A percentile compares a stretch with the other conserved stretches of the same genome.
These are phyloP conservation scores for Kuraishia molischiana DNA, from an alignment of 805 yeast species.

Conservation along the genomic window DNA sequence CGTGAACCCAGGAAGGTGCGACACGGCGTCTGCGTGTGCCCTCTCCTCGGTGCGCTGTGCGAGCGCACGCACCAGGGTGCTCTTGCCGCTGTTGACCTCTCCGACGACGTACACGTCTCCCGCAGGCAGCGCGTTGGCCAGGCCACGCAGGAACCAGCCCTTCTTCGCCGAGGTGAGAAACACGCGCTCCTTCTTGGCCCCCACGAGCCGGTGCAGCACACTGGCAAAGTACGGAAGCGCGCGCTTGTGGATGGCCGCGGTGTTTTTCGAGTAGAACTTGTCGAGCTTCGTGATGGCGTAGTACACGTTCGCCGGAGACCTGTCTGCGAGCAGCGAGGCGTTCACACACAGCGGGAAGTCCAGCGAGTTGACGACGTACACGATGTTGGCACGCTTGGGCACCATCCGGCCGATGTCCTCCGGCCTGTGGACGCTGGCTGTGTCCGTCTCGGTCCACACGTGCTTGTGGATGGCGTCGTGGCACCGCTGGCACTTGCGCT, in stretches of 20 bases:
- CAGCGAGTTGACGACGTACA: conserved; percentile 53
- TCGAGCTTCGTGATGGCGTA: conserved; percentile 32
- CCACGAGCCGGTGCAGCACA: conserved; percentile 17
- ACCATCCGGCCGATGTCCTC: conserved; percentile 14
- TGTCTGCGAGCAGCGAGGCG: conserved; percentile 21
- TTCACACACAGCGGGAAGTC: conserved; percentile 65
- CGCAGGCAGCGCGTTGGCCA: conserved; percentile 27
- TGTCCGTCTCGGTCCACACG: conserved; percentile 22
- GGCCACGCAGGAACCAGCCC: conserved; percentile 38
- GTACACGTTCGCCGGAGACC: conserved; percentile 24
- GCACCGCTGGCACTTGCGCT: conserved; percentile 44
- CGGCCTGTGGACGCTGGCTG: conserved; percentile 19
- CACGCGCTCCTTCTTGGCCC: conserved; percentile 24
- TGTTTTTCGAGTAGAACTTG: conserved; percentile 19
- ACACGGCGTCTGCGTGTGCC: conserved; percentile 32
- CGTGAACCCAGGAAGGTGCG: conserved; percentile 65
- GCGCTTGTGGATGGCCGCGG: conserved; percentile 11
- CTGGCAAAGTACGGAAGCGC: conserved; percentile 21
- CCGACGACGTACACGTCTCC: conserved; percentile 47
- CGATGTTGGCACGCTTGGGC: conserved; percentile 36
- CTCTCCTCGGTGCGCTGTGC: conserved; percentile 17
- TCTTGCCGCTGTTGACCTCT: conserved; percentile 61
- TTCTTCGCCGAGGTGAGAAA: conserved; percentile 38
- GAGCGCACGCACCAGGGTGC: conserved; percentile 44
- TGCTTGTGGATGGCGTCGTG: conserved; percentile 38